Conservation (phyloP, 2,329 filamentous ascomycete genomes). For the Tolypocladium tropicale region DNA sequence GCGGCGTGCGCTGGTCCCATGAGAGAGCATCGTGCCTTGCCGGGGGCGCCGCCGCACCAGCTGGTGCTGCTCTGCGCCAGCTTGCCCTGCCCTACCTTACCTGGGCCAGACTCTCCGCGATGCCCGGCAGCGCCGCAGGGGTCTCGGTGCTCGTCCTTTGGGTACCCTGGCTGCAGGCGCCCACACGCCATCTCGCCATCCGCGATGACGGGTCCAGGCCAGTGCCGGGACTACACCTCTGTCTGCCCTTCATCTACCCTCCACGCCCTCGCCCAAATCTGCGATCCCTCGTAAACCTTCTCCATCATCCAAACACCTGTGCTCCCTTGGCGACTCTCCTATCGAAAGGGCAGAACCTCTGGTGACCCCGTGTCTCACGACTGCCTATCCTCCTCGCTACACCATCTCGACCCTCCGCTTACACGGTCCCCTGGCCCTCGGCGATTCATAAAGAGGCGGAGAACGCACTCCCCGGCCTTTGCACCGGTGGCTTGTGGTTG, state of each 20-base stretch:
- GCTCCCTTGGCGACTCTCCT: constrained; percentile 22
- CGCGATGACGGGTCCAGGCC: constrained; percentile 9
- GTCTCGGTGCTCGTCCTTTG: constrained; percentile 5
- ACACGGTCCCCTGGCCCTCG: constrained; percentile 8
- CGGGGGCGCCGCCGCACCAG: background rate
- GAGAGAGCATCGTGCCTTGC: background rate
- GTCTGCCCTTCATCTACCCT: constrained; percentile 26
- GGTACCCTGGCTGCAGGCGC: constrained; percentile 14
- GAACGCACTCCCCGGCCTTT: constrained; percentile 2
- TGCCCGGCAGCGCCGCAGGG: constrained; percentile 2
- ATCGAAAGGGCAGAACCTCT: constrained; percentile 20
- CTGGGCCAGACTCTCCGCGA: background rate
- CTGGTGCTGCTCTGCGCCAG: background rate
- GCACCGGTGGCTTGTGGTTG: background rate
- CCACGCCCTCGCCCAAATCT: constrained; percentile 16
- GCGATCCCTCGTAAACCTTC: constrained; percentile 10
- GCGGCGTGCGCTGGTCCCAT: background rate
- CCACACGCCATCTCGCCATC: constrained; percentile 7
- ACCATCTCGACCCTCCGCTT: constrained; percentile 10
- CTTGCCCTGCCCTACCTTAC: background rate
- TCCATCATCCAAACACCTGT: constrained; percentile 13
- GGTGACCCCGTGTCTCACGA: constrained; percentile 22
- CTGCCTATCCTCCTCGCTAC: constrained; percentile 19
- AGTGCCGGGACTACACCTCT: constrained; percentile 11
- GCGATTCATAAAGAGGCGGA: constrained; percentile 4